These are phyloP conservation scores for Streptanthus diversifolius DNA, from an alignment of 345 rosid genomes.

Conservation along the genomic window DNA sequence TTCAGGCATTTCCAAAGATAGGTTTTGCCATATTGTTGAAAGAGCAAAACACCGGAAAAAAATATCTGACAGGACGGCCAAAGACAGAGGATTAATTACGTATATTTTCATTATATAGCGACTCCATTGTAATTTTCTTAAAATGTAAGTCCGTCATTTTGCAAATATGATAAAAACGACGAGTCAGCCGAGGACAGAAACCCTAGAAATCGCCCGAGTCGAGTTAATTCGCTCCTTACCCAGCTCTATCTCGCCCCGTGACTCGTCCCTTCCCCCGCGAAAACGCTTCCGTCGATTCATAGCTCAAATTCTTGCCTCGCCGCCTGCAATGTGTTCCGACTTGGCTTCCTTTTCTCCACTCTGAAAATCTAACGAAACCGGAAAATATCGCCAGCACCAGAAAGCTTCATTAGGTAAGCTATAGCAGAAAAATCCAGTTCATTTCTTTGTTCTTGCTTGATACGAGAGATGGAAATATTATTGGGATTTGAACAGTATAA, in stretches of 20 bases:
- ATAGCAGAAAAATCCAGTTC: slow-evolving; percentile 8
- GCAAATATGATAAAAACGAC: slow-evolving; percentile 9
- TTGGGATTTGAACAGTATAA: background rate
- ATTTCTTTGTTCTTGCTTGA: background rate
- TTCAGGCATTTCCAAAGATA: background rate
- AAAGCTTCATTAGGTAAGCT: slow-evolving; percentile 19
- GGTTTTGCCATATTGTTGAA: slow-evolving; percentile 16
- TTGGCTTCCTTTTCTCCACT: background rate
- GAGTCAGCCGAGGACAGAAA: slow-evolving; percentile 35
- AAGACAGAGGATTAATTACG: background rate
- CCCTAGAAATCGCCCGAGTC: slow-evolving; percentile 42
- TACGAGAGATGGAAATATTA: background rate
- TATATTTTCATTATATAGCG: background rate
- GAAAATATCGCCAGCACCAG: background rate
- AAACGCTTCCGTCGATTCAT: slow-evolving; percentile 9
- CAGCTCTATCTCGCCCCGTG: slow-evolving; percentile 36
- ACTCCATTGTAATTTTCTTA: background rate
- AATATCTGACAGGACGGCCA: background rate
- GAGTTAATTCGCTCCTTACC: slow-evolving; percentile 31
- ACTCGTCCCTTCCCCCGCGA: slow-evolving; percentile 32
- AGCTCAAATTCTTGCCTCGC: background rate
- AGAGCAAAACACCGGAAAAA: background rate
- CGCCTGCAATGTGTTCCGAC: background rate
- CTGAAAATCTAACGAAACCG: background rate
- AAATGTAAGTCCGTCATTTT: slow-evolving; percentile 5